Conservation (phyloP, 2,329 filamentous ascomycete species). For the Pyrenochaeta sp. region DNA sequence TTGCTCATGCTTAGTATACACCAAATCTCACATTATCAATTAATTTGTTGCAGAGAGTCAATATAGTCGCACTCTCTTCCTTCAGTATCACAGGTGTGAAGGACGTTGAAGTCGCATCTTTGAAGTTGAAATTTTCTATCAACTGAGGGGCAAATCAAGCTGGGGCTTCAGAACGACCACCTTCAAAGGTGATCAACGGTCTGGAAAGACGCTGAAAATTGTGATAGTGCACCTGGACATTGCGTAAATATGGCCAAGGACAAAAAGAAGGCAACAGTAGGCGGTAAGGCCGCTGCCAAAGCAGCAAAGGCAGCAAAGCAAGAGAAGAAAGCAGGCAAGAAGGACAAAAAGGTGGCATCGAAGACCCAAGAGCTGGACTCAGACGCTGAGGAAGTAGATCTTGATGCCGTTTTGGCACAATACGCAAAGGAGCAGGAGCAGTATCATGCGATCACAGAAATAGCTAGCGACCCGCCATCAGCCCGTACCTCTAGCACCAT, state of each 20-base stretch:
- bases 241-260: slow-evolving; percentile 59
- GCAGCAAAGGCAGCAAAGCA: slow-evolving; percentile 73
- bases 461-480: slow-evolving; percentile 74
- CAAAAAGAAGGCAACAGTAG: slow-evolving; percentile 59
- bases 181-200: neutral
- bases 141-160: slow-evolving; percentile 24
- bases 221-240: too few species aligned
- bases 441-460: slow-evolving; percentile 92
- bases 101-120: neutral
- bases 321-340: slow-evolving; percentile 78
- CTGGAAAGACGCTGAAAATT: neutral
- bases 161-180: neutral
- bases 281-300: slow-evolving; percentile 58
- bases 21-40: neutral
- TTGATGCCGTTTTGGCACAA: slow-evolving; percentile 91
- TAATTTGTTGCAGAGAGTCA: neutral
- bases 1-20: neutral
- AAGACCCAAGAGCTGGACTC: slow-evolving; percentile 80
- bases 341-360: slow-evolving; percentile 80
- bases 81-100: neutral
- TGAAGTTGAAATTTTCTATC: slow-evolving; percentile 24
- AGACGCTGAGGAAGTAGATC: slow-evolving; percentile 89
- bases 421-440: slow-evolving; percentile 91
- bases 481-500: slow-evolving; percentile 82
- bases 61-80: neutral